phyloP scores from a whole-genome alignment of 176 grass and related monocot genomes.

The Carex scoparia region DNA sequence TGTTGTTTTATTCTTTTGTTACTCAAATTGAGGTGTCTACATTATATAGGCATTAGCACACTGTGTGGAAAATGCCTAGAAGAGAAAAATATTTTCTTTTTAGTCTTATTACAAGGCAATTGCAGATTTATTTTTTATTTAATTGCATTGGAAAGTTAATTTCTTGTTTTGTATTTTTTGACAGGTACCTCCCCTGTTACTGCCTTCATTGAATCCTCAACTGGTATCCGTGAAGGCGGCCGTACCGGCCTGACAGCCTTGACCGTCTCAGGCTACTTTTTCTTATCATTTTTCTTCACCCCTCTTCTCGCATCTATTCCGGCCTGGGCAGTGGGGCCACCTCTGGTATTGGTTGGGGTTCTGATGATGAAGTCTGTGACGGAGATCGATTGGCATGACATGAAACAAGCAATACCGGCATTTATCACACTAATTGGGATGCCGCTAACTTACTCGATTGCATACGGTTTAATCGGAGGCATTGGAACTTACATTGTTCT shows the following conservation, averaged over 20 bases:
- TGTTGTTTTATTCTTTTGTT: not conserved
- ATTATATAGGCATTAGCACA: not conserved
- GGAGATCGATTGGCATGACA: conserved; percentile 74
- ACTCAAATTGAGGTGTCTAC: not conserved
- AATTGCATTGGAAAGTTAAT: not conserved
- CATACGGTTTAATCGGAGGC: conserved; percentile 74
- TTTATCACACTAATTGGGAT: conserved; percentile 70
- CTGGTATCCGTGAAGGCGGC: conserved; percentile 70
- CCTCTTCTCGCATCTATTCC: conserved; percentile 76
- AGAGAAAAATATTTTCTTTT: not conserved
- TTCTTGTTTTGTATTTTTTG: not conserved
- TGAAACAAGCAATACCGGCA: conserved; percentile 76
- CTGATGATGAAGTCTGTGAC: conserved; percentile 84
- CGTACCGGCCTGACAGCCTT: conserved; percentile 65
- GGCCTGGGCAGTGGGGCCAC: conserved; percentile 68
- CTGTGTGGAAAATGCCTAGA: not conserved
- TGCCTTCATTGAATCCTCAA: conserved; percentile 72
- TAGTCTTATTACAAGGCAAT: not conserved
- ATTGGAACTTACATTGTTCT: conserved; percentile 62
- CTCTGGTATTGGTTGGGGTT: conserved; percentile 72
- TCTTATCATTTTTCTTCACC: conserved; percentile 57
- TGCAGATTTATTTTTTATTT: not conserved
- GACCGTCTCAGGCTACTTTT: conserved; percentile 49
- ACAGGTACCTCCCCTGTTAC: conserved; percentile 59
- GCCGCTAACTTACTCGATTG: conserved; percentile 86